Base-by-base conservation (phyloP, 2,329 filamentous ascomycete genomes). In the Biscogniauxia mediterranea region DNA sequence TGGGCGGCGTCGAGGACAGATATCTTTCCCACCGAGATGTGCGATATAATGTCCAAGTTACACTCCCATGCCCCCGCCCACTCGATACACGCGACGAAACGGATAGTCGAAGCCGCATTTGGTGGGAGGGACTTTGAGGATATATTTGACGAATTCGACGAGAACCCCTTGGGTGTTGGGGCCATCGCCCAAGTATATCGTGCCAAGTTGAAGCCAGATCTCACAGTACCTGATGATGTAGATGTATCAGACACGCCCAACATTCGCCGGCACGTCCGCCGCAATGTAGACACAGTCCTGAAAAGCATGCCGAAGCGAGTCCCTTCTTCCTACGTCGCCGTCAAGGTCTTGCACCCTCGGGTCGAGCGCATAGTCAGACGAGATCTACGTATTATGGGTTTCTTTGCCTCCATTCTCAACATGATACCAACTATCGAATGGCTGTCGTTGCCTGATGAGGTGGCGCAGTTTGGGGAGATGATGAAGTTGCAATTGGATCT, bases 161-260 rank as follows among this genome's bases (percentile, higher is more conserved):
- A 96, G 76, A 87, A 82, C 67, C 95, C 95, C 0, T 80, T 99
- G 0, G 95, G 95, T 0, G 94, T 98, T 0, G 95, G 95, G 11
- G 95, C 95, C 28, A 98, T 99, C 69, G 95, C 95, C 0, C 95
- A 99, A 75, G 95, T 98, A 2, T 99, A 99, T 83, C 96, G 92
- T 73, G 95, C 95, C 0, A 97, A 93, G 75, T 78, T 99, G 53
- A 96, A 93, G 71, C 85, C 90, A 0, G 88, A 91, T 68, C 79
- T 98, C 57, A 87, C 90, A 5, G 83, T 82, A 0, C 84, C 86
- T 0, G 84, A 85, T 38, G 81, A 83, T 54, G 82, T 87, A 54
- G 85, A 89, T 56, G 74, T 87, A 1, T 71, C 76, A 0, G 78
- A 83, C 0, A 74, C 81, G 50, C 79, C 81, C 3, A 88, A 86